Conservation (phyloP, 768 basidiomycete species). For the Leucocoprinus birnbaumii region DNA sequence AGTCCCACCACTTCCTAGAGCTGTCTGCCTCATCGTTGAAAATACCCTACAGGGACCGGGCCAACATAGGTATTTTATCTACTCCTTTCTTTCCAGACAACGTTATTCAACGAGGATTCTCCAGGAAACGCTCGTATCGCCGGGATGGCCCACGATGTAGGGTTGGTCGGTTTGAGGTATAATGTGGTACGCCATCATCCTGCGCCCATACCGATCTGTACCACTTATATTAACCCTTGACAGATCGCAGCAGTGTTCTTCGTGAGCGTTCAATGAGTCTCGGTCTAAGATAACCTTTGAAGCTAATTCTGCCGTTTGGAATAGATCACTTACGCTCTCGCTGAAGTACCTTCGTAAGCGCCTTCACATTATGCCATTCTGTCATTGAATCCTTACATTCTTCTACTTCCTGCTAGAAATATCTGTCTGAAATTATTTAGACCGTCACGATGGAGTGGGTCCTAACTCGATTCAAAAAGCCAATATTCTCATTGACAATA, state of each 20-base stretch:
- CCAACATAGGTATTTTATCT: conserved; percentile 28
- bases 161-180: conserved; percentile 29
- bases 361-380: background rate
- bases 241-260: conserved; percentile 35
- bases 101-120: background rate
- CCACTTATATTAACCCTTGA: background rate
- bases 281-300: background rate
- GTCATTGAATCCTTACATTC: background rate
- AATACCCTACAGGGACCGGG: conserved; percentile 26
- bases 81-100: background rate
- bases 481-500: background rate
- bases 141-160: conserved; percentile 27
- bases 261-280: conserved; percentile 15
- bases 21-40: background rate
- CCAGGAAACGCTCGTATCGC: conserved; percentile 31
- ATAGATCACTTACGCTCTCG: conserved; percentile 30
- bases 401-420: conserved; percentile 22
- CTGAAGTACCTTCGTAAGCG: conserved; percentile 32
- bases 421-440: conserved; percentile 29
- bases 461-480: background rate
- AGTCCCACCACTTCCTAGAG: conserved; percentile 16
- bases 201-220: background rate
- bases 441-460: conserved; percentile 29
- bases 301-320: background rate
- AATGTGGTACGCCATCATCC: conserved; percentile 25